Evolutionary conservation across 176 grass and related monocot genomes (phyloP).

Genomic region (Hordeum vulgare): MorexV3_pseudomolecules_assembly NC_058524.1:459049032-459049531

Average conservation of each 20-base stretch:
- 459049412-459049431: too few relatives aligned
- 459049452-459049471: too few relatives aligned
- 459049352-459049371: too few relatives aligned
- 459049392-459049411: too few relatives aligned
- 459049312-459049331: background rate
- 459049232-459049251: background rate
- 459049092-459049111: background rate
- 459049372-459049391: too few relatives aligned
- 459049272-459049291: background rate
- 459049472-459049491: background rate
- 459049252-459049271: background rate
- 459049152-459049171: constrained; percentile 25
- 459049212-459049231: background rate
- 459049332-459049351: too few relatives aligned
- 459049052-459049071: too few relatives aligned
- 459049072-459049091: background rate
- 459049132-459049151: background rate
- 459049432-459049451: too few relatives aligned
- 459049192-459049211: background rate
- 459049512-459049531: background rate
- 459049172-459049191: background rate
- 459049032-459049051: background rate
- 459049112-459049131: background rate
- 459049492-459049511: background rate
- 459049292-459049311: background rate